A percentile compares a stretch with the other conserved stretches of the same genome.
These are phyloP conservation scores for Boletus barrowsii DNA, from an alignment of 768 basidiomycete genomes.

Conservation along the genomic window DNA sequence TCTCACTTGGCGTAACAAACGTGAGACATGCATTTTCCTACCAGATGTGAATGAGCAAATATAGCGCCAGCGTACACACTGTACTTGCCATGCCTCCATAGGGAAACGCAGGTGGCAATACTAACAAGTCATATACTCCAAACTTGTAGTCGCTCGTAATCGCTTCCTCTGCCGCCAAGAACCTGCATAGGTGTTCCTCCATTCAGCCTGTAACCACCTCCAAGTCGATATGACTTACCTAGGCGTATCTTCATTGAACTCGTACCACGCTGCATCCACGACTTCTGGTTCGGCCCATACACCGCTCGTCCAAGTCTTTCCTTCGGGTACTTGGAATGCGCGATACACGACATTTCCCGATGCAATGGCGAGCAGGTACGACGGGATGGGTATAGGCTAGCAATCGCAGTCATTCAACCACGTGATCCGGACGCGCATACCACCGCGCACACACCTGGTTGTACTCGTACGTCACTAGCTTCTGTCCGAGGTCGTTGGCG, in stretches of 20 bases:
- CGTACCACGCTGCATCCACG: background rate
- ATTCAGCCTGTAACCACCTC: background rate
- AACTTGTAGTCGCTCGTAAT: constrained; percentile 75
- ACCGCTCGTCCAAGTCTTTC: constrained; percentile 70
- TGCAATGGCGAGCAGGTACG: constrained; percentile 84
- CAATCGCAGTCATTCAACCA: background rate
- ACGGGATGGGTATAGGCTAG: constrained; percentile 79
- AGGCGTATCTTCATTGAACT: constrained; percentile 56
- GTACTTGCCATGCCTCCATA: constrained; percentile 79
- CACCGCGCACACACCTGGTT: constrained; percentile 53
- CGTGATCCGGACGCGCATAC: background rate
- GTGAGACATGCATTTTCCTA: background rate
- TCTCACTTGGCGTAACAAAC: constrained; percentile 60
- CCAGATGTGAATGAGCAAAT: background rate
- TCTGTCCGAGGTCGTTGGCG: constrained; percentile 44
- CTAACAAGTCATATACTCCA: constrained; percentile 67
- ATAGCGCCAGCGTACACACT: background rate
- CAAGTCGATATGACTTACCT: constrained; percentile 39
- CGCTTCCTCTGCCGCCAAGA: constrained; percentile 66
- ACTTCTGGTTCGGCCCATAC: constrained; percentile 85
- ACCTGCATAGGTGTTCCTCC: constrained; percentile 40
- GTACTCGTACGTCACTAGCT: constrained; percentile 69
- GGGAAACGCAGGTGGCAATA: constrained; percentile 69
- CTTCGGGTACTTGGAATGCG: constrained; percentile 54
- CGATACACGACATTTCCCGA: constrained; percentile 7